Evolutionary conservation across 768 basidiomycete species (phyloP).

Genomic region (Hortiboletus campestris): DNA sequence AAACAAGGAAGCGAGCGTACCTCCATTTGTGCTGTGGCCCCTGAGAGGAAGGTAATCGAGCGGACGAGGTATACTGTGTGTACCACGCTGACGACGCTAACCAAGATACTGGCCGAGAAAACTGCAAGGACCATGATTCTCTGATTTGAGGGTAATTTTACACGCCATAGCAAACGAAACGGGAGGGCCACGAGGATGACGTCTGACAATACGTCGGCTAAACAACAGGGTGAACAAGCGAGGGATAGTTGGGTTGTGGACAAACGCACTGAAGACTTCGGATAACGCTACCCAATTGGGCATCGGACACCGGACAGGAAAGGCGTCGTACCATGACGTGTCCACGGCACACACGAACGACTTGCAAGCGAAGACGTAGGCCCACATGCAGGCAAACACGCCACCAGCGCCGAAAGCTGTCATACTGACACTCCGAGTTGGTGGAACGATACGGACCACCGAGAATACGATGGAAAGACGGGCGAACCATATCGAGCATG

Average conservation of each 20-base stretch:
- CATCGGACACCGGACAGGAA: constrained; percentile 42
- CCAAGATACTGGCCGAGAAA: constrained; percentile 54
- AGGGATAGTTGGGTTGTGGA: neutral
- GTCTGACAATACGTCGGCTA: constrained; percentile 51
- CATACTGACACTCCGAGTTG: constrained; percentile 4
- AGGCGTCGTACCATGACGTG: constrained; percentile 37
- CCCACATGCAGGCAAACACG: constrained; percentile 20
- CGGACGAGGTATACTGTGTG: constrained; percentile 44
- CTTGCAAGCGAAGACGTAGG: constrained; percentile 17
- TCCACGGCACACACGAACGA: constrained; percentile 42
- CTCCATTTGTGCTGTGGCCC: constrained; percentile 42
- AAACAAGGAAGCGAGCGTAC: constrained; percentile 19
- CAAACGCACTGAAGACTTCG: constrained; percentile 50
- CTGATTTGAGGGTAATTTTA: constrained; percentile 40
- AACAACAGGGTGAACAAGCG: neutral
- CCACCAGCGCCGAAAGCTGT: neutral
- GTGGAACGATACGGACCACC: constrained; percentile 24
- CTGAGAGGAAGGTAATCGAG: constrained; percentile 2
- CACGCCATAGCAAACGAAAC: constrained; percentile 41
- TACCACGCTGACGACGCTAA: constrained; percentile 43
- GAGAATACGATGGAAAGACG: constrained; percentile 27
- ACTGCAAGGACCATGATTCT: constrained; percentile 42
- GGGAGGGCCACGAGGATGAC: constrained; percentile 45
- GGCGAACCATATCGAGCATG: constrained; percentile 28
- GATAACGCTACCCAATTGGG: constrained; percentile 47